Conservation (phyloP, 352 stramenopile species). For the Phytophthora tentaculata region DNA sequence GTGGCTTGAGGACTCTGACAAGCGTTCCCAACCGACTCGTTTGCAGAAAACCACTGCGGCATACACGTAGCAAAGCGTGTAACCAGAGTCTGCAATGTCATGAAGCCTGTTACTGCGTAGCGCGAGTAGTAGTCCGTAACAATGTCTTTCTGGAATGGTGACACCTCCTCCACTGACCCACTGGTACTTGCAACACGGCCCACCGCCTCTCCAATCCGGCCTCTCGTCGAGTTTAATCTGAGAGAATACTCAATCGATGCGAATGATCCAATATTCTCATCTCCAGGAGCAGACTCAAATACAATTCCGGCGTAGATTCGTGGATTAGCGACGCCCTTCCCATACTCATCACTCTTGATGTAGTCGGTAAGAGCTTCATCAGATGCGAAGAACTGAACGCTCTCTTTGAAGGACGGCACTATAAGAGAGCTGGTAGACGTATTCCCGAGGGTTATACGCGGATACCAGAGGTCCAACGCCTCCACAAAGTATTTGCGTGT, state of each 20-base stretch:
- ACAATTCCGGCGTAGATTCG: not conserved
- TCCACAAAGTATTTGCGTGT: not conserved
- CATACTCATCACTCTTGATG: not conserved
- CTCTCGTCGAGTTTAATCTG: not conserved
- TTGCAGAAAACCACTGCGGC: not conserved
- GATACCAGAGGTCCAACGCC: not conserved
- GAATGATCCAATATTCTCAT: not conserved
- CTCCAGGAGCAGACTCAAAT: not conserved
- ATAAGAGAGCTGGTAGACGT: not conserved
- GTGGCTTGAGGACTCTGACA: not conserved
- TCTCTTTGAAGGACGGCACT: not conserved
- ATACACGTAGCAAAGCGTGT: not conserved
- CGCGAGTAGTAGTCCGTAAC: not conserved
- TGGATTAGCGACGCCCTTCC: not conserved
- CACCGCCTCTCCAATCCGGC: not conserved
- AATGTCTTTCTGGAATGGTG: not conserved
- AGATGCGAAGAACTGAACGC: not conserved
- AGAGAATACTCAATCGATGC: not conserved
- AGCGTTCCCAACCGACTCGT: not conserved
- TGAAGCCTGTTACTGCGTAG: not conserved
- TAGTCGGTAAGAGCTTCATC: not conserved
- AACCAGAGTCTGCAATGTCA: not conserved
- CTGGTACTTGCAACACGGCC: not conserved
- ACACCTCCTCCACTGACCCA: not conserved
- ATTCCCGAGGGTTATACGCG: not conserved